Base-by-base conservation (phyloP, 805 yeast species). In the Kazachstania taianensis region DNA sequence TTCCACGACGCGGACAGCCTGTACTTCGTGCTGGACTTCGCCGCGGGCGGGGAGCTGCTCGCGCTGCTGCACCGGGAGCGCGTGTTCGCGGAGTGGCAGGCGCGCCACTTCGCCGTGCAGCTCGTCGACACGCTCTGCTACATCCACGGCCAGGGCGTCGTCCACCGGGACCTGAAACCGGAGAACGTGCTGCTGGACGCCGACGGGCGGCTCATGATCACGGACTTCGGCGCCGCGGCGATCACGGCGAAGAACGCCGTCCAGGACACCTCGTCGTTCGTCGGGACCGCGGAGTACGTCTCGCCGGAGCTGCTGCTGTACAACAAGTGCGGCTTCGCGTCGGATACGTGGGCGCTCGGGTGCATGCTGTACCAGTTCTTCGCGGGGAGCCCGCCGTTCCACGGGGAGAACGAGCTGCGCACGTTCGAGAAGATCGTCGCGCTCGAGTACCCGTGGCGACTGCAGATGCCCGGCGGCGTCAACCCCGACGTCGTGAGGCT, bases 151-250 rank as follows among this genome's bases (percentile, higher is more conserved):
- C 80, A 76, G 46, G 96, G 95, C 1, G 83, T 89, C 8, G 81
- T 92, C 14, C 98, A 89, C 55, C 69, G 98, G 42, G 98, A 92
- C 60, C 63, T 92, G 50, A 89, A 89, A 57, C 98, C 98, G 0
- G 98, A 89, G 50, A 89, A 89, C 53, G 81, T 89, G 33, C 58
- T 89, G 46, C 71, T 92, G 32, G 89, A 82, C 51, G 75, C 75
- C 41, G 92, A 84, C 38, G 84, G 87, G 73, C 78, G 83, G 49
- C 62, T 92, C 41, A 85, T 87, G 72, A 78, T 92, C 38, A 92
- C 97, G 2, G 98, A 92, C 61, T 92, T 92, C 59, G 98, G 98
- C 8, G 94, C 97, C n/a, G 98, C 97, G 1, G 61, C 83, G 12
- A 7, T 20, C 1, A 20, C 16, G 7, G 52, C 47, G 19, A 62